Base-by-base conservation (phyloP, 2,329 filamentous ascomycete species). In the Xylariaceae sp. region DNA sequence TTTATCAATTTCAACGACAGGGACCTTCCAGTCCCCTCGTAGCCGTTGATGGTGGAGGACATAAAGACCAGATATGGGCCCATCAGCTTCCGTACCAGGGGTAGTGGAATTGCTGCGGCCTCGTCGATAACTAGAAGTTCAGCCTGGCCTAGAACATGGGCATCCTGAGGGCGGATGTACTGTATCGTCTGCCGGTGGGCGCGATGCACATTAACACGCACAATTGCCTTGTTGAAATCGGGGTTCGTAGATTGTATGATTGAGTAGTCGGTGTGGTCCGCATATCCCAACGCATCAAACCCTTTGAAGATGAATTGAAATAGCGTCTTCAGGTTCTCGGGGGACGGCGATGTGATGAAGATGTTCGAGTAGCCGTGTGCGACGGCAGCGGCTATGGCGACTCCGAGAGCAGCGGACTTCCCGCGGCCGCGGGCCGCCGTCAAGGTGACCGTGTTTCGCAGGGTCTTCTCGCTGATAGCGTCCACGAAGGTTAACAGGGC, bases 291-390 rank as follows among this genome's bases (percentile, higher is more conserved):
- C 9, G 89, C 85, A 57, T 98, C 92, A 51, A 98, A 98, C 0
- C 89, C 92, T 59, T 95, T 96, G 71, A 98, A 95, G 13, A 98
- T 77, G 52, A 98, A 98, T 52, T 98, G 89, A 56, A 98, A 98
- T 6, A 98, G 70, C 0, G 92, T 98, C 66, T 96, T 98, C 70
- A 98, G 70, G 63, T 98, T 98, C 63, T 98, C 93, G 6, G 27
- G 27, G 5, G 27, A 29, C 12, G 27, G 27, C 6, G 27, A 29
- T 2, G 92, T 98, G 56, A 98, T 94, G 63, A 98, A 98, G 51
- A 98, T 94, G 59, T 98, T 98, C 67, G 88, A 94, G 63, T 98
- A 98, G 17, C 92, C 92, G 55, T 96, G 85, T 1, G 92, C 90
- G 28, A 98, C 76, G 2, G 93, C 93, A 3, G 92, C 88, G 3